Evolutionary conservation across 768 basidiomycete species (phyloP).

Genomic region (Tylopilus plumbeoviolaceoides): DNA sequence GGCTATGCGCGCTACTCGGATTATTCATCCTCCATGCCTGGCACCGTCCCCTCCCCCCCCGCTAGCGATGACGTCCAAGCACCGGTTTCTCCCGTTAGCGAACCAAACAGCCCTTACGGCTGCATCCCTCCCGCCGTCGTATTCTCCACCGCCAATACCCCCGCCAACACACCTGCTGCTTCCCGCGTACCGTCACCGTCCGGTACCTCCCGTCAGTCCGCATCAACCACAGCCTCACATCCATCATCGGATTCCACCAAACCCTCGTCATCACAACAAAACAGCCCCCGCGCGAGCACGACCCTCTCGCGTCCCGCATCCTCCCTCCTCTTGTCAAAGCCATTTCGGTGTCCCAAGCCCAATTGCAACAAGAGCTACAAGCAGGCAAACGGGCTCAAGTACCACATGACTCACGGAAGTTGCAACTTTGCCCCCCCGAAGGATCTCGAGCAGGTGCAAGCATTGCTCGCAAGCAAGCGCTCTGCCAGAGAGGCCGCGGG

Average conservation of each 20-base stretch:
- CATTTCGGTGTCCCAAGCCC: conserved; percentile 90
- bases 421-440: conserved; percentile 93
- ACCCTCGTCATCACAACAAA: conserved; percentile 25
- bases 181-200: conserved; percentile 40
- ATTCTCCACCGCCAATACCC: conserved; percentile 47
- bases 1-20: conserved; percentile 65
- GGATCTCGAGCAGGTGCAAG: conserved; percentile 73
- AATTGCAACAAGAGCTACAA: conserved; percentile 97
- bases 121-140: conserved; percentile 68
- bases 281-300: conserved; percentile 36
- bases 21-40: conserved; percentile 61
- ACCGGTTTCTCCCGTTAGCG: conserved; percentile 27
- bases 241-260: conserved; percentile 26
- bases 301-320: conserved; percentile 50
- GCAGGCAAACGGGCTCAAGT: conserved; percentile 93
- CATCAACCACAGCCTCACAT: background rate
- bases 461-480: conserved; percentile 52
- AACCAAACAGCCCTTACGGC: conserved; percentile 33
- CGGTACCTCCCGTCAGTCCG: conserved; percentile 18
- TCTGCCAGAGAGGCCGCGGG: conserved; percentile 38
- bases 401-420: conserved; percentile 88
- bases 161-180: conserved; percentile 43
- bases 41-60: conserved; percentile 39
- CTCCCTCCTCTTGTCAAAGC: conserved; percentile 71
- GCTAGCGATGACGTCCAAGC: conserved; percentile 28